A percentile compares a stretch with the other conserved stretches of the same genome.
phyloP scores from a whole-genome alignment of 768 basidiomycete genomes.

The Mycena chlorophos region DNA sequence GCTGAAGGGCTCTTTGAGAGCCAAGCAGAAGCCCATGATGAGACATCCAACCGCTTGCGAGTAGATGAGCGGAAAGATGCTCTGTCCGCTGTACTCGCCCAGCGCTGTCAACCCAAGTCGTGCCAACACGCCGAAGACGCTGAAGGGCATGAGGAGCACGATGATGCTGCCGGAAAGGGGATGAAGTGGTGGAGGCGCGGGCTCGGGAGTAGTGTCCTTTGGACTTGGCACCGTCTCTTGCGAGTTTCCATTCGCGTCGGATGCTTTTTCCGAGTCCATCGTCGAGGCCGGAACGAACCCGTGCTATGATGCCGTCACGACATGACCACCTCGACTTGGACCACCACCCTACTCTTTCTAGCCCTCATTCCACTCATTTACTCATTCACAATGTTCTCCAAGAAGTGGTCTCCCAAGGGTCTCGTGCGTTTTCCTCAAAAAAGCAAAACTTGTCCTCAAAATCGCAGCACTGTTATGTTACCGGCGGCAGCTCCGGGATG shows the following conservation, averaged over 20 bases:
- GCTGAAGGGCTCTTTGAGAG: slow-evolving; percentile 70
- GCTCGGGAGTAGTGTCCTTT: slow-evolving; percentile 26
- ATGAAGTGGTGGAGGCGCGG: slow-evolving; percentile 35
- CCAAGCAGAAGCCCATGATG: slow-evolving; percentile 82
- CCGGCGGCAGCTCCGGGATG: slow-evolving; percentile 68
- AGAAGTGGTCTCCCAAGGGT: slow-evolving; percentile 46
- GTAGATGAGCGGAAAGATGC: slow-evolving; percentile 83
- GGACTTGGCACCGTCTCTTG: too few relatives aligned
- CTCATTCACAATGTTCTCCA: slow-evolving; percentile 19
- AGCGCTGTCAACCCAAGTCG: slow-evolving; percentile 79
- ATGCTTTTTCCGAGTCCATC: neutral
- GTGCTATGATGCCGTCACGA: neutral
- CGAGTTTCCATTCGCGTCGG: neutral
- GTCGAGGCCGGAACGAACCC: neutral
- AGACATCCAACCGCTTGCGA: slow-evolving; percentile 86
- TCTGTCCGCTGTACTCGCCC: slow-evolving; percentile 67
- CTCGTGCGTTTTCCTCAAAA: slow-evolving; percentile 31
- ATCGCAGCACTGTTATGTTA: slow-evolving; percentile 69
- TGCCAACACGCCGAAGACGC: slow-evolving; percentile 84
- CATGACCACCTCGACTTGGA: slow-evolving; percentile 1
- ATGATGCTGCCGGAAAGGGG: slow-evolving; percentile 67
- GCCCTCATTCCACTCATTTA: slow-evolving; percentile 22
- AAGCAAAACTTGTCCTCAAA: neutral
- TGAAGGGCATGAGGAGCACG: slow-evolving; percentile 72
- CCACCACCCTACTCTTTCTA: slow-evolving; percentile 1